Evolutionary conservation across 345 rosid species (phyloP), one percentile per base, ranked within the genome.

Genomic region (Corchorus capsularis): DNA sequence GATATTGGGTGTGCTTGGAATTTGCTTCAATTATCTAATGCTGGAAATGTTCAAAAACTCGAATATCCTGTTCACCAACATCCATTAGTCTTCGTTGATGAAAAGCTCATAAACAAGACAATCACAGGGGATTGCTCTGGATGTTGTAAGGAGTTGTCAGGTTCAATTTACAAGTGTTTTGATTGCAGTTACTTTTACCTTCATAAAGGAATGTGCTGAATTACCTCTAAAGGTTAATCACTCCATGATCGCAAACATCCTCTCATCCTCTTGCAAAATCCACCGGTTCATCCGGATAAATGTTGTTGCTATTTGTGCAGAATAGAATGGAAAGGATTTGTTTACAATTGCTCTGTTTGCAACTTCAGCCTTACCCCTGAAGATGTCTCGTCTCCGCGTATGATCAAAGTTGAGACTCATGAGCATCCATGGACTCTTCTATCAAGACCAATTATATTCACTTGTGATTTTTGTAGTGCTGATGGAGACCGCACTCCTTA

Each of bases 391-490:
- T 14, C 35, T 6, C 9, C 4, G 4, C 53, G 4, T 10, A 3
- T 2, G 13, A 49, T 49, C 13, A 3, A 22, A 56, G 2, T 0
- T 56, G 61, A n/a, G 11, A 56, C 6, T 56, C 61, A 56, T 56
- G 61, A 56, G 17, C 61, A 56, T 12, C 27, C 61, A 56, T 56
- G 6, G 2, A 56, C 61, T n/a, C 61, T 56, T 56, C 15, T 49
- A 12, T 49, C 53, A 49, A 49, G 16, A 49, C 53, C 53, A 49
- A 49, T 80, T 60, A 37, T 64, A 1, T 77, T 77, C 37, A 34
- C 49, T 37, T 81, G 80, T 45, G 75, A 81, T 68, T 80, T 66
- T 32, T 81, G 83, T 52, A 78, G 80, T 11, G 37, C 2, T 0
- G 15, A 53, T 57, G 80, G 80, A 0, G 57, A 77, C 27, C 59